phyloP scores from a whole-genome alignment of 192 early-diverging fungal species.

The Podila minutissima region DNA sequence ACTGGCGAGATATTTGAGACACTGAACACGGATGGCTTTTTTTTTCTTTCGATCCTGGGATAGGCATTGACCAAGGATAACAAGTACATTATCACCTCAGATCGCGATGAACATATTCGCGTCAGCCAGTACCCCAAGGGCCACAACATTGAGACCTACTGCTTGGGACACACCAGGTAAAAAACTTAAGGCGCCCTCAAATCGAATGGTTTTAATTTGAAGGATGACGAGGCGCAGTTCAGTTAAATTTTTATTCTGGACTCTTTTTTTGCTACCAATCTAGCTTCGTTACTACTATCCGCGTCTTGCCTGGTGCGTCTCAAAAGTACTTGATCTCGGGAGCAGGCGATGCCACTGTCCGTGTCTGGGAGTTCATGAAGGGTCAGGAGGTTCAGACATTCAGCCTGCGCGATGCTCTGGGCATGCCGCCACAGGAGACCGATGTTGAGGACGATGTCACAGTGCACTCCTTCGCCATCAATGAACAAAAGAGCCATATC shows the following conservation, averaged over 20 bases:
- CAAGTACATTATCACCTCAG: constrained; percentile 85
- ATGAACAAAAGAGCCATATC: constrained; percentile 46
- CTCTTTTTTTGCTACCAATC: not conserved
- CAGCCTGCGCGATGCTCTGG: constrained; percentile 57
- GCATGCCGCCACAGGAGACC: constrained; percentile 37
- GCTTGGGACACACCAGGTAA: constrained; percentile 92
- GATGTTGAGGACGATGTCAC: constrained; percentile 42
- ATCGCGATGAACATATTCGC: constrained; percentile 98
- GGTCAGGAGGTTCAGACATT: constrained; percentile 76
- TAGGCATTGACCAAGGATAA: constrained; percentile 69
- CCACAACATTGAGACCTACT: constrained; percentile 90
- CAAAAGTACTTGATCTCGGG: constrained; percentile 74
- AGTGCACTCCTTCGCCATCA: constrained; percentile 51
- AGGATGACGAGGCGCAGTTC: not conserved
- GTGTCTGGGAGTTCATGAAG: constrained; percentile 76
- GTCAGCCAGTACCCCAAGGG: constrained; percentile 91
- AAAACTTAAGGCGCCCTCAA: not conserved
- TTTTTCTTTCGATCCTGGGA: not conserved
- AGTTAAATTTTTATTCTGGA: not conserved
- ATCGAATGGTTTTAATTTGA: not conserved
- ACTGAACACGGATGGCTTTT: not conserved
- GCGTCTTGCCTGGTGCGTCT: constrained; percentile 62
- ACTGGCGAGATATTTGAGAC: not conserved
- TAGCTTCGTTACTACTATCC: constrained; percentile 80
- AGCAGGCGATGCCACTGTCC: constrained; percentile 84